Conservation (phyloP, 2,329 filamentous ascomycete species). For the Lasiodiplodia theobromae region DNA sequence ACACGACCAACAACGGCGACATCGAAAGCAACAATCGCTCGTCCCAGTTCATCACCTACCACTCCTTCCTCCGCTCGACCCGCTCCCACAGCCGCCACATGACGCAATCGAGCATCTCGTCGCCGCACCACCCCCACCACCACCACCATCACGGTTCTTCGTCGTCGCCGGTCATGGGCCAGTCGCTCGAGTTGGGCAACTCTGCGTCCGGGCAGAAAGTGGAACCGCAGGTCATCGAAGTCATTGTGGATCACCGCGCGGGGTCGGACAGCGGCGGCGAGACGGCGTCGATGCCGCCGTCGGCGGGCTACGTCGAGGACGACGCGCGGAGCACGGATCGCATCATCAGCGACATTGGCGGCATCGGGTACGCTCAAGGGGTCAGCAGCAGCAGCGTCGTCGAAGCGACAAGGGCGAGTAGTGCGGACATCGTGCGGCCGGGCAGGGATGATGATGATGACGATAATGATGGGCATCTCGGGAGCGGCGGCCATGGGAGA, state of each 20-base stretch:
- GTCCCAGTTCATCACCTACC: background rate
- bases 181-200: slow-evolving; percentile 4
- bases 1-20: background rate
- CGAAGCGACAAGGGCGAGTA: background rate
- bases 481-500: background rate
- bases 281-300: background rate
- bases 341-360: background rate
- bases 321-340: slow-evolving; percentile 11
- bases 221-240: slow-evolving; percentile 5
- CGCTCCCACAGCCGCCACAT: slow-evolving; percentile 1
- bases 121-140: background rate
- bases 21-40: too few relatives aligned
- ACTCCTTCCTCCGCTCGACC: slow-evolving; percentile 1
- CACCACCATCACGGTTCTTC: background rate
- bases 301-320: background rate
- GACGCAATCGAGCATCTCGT: background rate
- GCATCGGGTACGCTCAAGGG: background rate
- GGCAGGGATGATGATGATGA: too few relatives aligned
- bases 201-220: background rate
- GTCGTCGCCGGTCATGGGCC: background rate
- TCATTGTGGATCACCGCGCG: background rate
- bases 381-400: background rate
- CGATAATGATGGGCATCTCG: too few relatives aligned
- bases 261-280: background rate
- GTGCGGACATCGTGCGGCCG: background rate